Evolutionary conservation across 352 stramenopile genomes (phyloP), one percentile per base, ranked within the genome.

Genomic region (Phytophthora kernoviae): DNA sequence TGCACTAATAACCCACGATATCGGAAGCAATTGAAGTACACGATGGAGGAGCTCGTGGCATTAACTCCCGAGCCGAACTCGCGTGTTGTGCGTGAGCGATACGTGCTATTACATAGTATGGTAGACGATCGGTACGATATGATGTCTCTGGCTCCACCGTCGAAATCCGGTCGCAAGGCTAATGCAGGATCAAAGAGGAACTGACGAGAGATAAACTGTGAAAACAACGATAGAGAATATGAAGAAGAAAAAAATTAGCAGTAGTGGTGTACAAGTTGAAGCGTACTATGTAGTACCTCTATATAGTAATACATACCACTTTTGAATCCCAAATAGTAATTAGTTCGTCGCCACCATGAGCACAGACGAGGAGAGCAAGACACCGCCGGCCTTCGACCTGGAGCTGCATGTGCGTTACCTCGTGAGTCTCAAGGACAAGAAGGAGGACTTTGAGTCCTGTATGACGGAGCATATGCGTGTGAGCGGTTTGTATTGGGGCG

Each of bases 401-500:
- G 74, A 75, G 42, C 60, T 88, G 54, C 88, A 96, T 60, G 74
- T 90, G 24, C 77, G 86, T 61, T 96, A 96, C 69, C 72, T 96
- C 10, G 48, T 87, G 22, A 68, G 73, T 2, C 73, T 96, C 3
- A 90, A 89, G 61, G 81, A 92, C 62, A 90, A 96, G 61, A 96
- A 91, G 49, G 89, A 96, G 55, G 86, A 90, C 67, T 93, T 96
- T 49, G 83, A 96, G 70, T 97, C 91, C 5, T 90, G 90, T 62
- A 92, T 98, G 58, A 99, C 93, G 40, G 96, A 99, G 73, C 96
- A 99, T 75, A 91, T 99, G 62, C 90, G 96, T 42, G 90, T 99
- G 81, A 98, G 90, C 53, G 98, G 97, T 46, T 94, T 99, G 22
- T 99, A 99, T 78, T 99, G 98, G 98, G 97, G 92, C 20, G 82